Percentiles rank a stretch among this genome's conserved stretches.
Conservation (phyloP, 2,329 filamentous ascomycete species). For the Rutstroemia sp. region DNA sequence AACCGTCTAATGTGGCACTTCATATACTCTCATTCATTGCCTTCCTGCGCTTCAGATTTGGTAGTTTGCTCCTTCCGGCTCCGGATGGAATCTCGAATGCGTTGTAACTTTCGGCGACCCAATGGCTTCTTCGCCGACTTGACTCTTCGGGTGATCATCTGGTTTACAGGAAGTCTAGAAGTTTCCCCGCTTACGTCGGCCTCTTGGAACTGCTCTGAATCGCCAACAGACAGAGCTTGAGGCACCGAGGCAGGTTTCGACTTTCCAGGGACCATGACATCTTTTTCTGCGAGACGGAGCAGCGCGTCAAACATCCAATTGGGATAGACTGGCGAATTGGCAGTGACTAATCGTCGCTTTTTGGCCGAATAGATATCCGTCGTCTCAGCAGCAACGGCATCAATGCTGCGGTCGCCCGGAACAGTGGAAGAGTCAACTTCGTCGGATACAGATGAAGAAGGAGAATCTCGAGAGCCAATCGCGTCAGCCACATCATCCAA, state of each 20-base stretch:
- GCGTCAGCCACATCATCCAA: constrained; percentile 3
- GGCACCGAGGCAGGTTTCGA: neutral
- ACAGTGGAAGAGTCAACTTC: neutral
- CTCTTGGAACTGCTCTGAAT: neutral
- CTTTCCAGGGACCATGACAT: neutral
- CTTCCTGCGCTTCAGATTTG: too few relatives aligned
- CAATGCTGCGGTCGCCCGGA: constrained; percentile 2
- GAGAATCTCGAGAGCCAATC: neutral
- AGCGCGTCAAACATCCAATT: constrained; percentile 7
- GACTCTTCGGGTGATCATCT: neutral
- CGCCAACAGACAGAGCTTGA: neutral
- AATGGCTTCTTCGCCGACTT: neutral
- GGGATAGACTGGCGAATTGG: constrained; percentile 5
- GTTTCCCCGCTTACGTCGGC: neutral
- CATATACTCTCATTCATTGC: too few relatives aligned
- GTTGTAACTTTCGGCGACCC: neutral
- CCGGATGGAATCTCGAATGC: too few relatives aligned
- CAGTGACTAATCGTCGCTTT: neutral
- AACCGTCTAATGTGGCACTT: too few relatives aligned
- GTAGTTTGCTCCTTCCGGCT: too few relatives aligned
- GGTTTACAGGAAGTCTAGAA: neutral
- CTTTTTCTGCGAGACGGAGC: neutral
- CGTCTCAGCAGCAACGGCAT: neutral
- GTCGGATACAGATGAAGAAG: neutral
- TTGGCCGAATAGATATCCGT: constrained; percentile 4